These are phyloP conservation scores for Lagenidium giganteum DNA, from an alignment of 352 stramenopile genomes.

Conservation along the genomic window DNA sequence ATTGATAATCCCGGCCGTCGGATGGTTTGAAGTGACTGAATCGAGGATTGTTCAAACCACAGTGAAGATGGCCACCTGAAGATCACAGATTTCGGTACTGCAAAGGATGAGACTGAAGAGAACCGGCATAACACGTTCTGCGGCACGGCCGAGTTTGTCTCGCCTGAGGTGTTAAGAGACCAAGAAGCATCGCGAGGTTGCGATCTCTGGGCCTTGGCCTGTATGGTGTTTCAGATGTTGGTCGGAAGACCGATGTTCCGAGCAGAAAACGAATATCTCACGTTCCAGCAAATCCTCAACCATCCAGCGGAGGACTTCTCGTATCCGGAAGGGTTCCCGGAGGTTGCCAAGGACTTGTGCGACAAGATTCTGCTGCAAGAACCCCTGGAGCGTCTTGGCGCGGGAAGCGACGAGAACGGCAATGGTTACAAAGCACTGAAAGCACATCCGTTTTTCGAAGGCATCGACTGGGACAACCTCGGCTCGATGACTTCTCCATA, in stretches of 20 bases:
- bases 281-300: conserved; percentile 88
- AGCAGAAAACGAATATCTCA: conserved; percentile 88
- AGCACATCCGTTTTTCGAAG: conserved; percentile 79
- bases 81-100: conserved; percentile 88
- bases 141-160: conserved; percentile 91
- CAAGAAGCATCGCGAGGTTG: conserved; percentile 75
- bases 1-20: not conserved
- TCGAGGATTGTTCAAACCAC: not conserved
- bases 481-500: conserved; percentile 49
- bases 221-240: conserved; percentile 90
- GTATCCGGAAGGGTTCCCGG: conserved; percentile 56
- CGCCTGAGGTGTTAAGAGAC: conserved; percentile 86
- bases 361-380: conserved; percentile 79
- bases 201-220: conserved; percentile 89
- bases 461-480: conserved; percentile 66
- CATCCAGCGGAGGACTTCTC: conserved; percentile 74
- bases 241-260: conserved; percentile 81
- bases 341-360: conserved; percentile 65
- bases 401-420: conserved; percentile 62
- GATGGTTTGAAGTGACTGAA: too few relatives aligned
- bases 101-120: conserved; percentile 79
- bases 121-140: conserved; percentile 86
- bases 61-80: conserved; percentile 84
- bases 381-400: conserved; percentile 58
- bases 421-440: conserved; percentile 75